Base-by-base conservation (phyloP, 2,329 filamentous ascomycete genomes). In the Colletotrichum sp. region DNA sequence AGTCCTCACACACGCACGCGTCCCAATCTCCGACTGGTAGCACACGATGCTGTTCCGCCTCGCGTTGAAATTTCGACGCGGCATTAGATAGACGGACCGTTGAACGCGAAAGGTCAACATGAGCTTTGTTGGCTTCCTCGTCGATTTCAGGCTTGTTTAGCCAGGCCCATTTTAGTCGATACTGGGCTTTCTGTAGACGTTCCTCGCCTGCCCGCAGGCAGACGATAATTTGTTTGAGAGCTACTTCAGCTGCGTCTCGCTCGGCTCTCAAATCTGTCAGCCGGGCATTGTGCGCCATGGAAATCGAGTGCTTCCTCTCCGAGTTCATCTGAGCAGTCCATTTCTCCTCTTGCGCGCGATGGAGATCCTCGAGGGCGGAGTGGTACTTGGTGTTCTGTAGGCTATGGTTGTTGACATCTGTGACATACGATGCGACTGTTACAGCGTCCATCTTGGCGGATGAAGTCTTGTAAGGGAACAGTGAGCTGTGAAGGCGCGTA, bases 171-270 rank as follows among this genome's bases (percentile, higher is more conserved):
- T 18, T 44, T 2, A 44, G 0, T 44, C 18, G 39, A n/a, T 0
- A 0, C 39, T 49, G 39, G 18, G 39, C 39, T 0, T 3, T 49
- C 39, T n/a, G 2, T 0, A 49, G 18, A n/a, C 18, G 39, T n/a
- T n/a, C 39, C 39, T 49, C 39, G 39, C 39, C 0, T 18, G 39
- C 18, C 18, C 13, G 9, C 44, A 49, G 44, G n/a, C 44, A 49
- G 44, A 49, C 3, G 3, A 13, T 16, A 7, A 49, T n/a, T 7
- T 49, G 44, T 21, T 49, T 49, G n/a, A 21, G n/a, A 12, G n/a
- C 44, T 2, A n/a, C 44, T 12, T 49, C 44, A n/a, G 44, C 44
- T 21, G 44, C 44, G 44, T 49, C 44, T 21, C 44, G n/a, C 44
- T 49, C 44, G n/a, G n/a, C 44, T 6, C n/a, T 21, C 6, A 49